A percentile compares a stretch with the other conserved stretches of the same genome.
phyloP scores from a whole-genome alignment of 352 stramenopile genomes.

The Globisporangium cylindrosporum region DNA sequence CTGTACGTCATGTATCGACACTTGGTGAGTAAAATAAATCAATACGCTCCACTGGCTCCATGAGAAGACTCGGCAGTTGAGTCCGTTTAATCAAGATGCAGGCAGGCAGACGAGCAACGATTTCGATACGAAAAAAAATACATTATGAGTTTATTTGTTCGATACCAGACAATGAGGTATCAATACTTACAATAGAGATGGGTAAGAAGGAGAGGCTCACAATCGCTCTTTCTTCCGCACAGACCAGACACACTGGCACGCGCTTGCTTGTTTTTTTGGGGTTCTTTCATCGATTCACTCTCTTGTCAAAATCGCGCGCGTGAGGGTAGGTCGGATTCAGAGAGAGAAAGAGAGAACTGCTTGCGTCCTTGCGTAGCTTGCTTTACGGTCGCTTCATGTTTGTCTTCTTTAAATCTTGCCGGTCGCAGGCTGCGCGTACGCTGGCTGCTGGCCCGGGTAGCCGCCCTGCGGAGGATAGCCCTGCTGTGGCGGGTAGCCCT shows the following conservation, averaged over 20 bases:
- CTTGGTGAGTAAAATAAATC: not conserved
- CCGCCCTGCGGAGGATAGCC: constrained; percentile 29
- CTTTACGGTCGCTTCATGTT: not conserved
- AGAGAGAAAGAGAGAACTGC: not conserved
- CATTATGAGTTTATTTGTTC: constrained; percentile 11
- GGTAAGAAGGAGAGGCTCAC: not conserved
- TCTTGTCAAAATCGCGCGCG: not conserved
- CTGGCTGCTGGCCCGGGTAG: constrained; percentile 15
- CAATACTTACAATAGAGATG: constrained; percentile 9
- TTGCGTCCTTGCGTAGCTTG: not conserved
- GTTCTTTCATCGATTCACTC: not conserved
- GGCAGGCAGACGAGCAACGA: not conserved
- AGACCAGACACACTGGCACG: not conserved
- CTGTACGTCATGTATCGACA: not conserved
- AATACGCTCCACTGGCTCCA: too few relatives aligned
- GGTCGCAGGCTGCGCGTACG: constrained; percentile 12
- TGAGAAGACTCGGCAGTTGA: too few relatives aligned
- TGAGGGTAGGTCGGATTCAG: not conserved
- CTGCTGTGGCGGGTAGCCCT: constrained; percentile 23
- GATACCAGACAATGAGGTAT: not conserved
- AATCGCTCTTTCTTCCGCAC: not conserved
- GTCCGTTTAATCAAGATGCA: too few relatives aligned
- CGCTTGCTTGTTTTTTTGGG: not conserved
- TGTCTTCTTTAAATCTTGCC: constrained; percentile 10
- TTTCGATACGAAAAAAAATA: constrained; percentile 5